A percentile compares a stretch with the other conserved stretches of the same genome.
phyloP scores from a whole-genome alignment of 2,329 filamentous ascomycete species.

The Lojkania enalia region DNA sequence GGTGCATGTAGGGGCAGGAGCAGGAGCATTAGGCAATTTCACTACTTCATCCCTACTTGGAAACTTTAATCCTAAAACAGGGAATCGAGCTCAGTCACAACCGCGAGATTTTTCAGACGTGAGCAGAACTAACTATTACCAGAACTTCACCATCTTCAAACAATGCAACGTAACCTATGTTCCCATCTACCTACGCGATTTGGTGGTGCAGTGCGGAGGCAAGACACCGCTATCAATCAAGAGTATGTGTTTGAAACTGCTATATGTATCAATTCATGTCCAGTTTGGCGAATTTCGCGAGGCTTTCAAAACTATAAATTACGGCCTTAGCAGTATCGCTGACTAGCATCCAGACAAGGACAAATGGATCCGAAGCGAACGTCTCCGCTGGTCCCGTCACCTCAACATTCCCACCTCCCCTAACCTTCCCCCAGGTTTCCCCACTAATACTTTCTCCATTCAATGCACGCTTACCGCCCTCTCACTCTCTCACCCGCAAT shows the following conservation, averaged over 20 bases:
- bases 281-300: background rate
- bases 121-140: background rate
- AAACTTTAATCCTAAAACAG: too few relatives aligned
- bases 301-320: conserved; percentile 10
- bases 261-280: background rate
- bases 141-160: conserved; percentile 61
- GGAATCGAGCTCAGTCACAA: too few relatives aligned
- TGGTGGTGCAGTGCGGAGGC: conserved; percentile 62
- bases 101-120: too few relatives aligned
- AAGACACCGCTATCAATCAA: conserved; percentile 59
- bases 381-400: conserved; percentile 56
- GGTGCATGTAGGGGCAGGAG: too few relatives aligned
- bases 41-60: too few relatives aligned
- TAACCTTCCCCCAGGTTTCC: conserved; percentile 55
- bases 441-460: conserved; percentile 50
- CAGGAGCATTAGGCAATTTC: too few relatives aligned
- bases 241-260: conserved; percentile 47
- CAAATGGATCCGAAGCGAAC: conserved; percentile 59
- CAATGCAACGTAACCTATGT: conserved; percentile 59
- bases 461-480: conserved; percentile 59
- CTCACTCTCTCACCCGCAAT: conserved; percentile 46
- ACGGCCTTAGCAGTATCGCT: too few relatives aligned
- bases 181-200: conserved; percentile 62
- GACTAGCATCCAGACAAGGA: conserved; percentile 56
- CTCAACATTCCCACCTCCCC: conserved; percentile 59